Evolutionary conservation across 345 rosid genomes (phyloP).

Genomic region (Mercurialis annua): DNA sequence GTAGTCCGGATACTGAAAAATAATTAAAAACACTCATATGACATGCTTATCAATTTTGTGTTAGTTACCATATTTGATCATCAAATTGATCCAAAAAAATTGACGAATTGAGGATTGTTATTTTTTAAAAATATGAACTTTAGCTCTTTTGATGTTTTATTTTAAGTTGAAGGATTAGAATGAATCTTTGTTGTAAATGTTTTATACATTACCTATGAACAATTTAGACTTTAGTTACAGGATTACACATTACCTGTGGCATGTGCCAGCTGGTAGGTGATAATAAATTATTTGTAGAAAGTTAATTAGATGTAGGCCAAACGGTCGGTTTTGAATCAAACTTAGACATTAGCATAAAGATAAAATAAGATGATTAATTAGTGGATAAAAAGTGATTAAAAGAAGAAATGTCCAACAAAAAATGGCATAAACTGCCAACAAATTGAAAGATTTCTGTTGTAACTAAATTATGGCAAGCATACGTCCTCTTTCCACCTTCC

Average conservation of each 20-base stretch:
- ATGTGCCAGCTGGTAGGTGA: constrained; percentile 15
- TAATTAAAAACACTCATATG: too few relatives aligned
- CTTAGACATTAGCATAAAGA: constrained; percentile 1
- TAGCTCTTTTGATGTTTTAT: too few relatives aligned
- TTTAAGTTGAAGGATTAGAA: too few relatives aligned
- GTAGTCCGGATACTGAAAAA: too few relatives aligned
- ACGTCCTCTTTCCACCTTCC: constrained; percentile 34
- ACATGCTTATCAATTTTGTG: too few relatives aligned
- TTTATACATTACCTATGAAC: too few relatives aligned
- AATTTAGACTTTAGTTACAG: too few relatives aligned
- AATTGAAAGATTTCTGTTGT: constrained; percentile 7
- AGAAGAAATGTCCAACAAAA: not conserved
- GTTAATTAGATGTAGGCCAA: not conserved
- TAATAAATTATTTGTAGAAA: not conserved
- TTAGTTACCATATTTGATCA: too few relatives aligned
- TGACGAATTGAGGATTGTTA: too few relatives aligned
- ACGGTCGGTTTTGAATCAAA: constrained; percentile 17
- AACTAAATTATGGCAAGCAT: constrained; percentile 24
- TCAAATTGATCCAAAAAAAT: too few relatives aligned
- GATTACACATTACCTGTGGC: constrained; percentile 6
- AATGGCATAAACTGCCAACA: not conserved
- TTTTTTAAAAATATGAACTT: too few relatives aligned
- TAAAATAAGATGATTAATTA: not conserved
- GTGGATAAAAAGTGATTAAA: constrained; percentile 5
- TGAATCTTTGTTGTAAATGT: too few relatives aligned